Base-by-base conservation (phyloP, 1,284 basidiomycete genomes). In the Leccinum pallidistipes region DNA sequence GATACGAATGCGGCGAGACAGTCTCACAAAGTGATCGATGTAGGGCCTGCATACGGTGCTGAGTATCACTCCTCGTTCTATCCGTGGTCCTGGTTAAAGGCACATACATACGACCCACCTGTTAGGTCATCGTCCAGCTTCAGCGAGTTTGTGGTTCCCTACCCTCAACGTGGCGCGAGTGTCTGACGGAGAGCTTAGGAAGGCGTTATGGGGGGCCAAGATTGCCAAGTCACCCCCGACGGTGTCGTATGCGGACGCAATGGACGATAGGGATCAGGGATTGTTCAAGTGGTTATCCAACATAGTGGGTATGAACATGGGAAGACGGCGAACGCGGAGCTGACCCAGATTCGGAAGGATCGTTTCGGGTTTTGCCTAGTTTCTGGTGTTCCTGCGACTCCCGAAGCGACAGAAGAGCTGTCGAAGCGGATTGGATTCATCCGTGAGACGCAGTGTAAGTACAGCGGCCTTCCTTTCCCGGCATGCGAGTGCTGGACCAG, bases 361-460 rank as follows among this genome's bases (percentile, higher is more conserved):
- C 81, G 80, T 45, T 97, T 91, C 71, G 97, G 97, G 0, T 95
- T 98, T 75, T 94, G 90, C 59, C 93, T 98, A 66, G 83, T 98
- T 5, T 80, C 86, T 8, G 92, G 88, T 11, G 91, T 97, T 3
- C 94, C 95, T 2, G 74, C 83, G 0, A 94, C 90, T 0, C 83
- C 91, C 1, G 89, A 94, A 71, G 92, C 88, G 2, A 99, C 97
- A 0, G 93, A 98, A 72, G 79, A 83, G 59, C 80, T 98, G 0
- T 83, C 88, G 1, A 77, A 84, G 54, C 83, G 90, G 18, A 95
- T 98, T 67, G 89, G 87, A 1, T 94, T 92, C 71, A 96, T 98
- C 61, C 86, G 96, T 52, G 89, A 97, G 74, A 98, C 97, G 0
- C 96, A 98, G 71, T 98, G 95, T 90, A 71, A 65, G 61, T 58